Evolutionary conservation across 1,284 basidiomycete genomes (phyloP).

Genomic region (Apiotrichum siamense): DNA sequence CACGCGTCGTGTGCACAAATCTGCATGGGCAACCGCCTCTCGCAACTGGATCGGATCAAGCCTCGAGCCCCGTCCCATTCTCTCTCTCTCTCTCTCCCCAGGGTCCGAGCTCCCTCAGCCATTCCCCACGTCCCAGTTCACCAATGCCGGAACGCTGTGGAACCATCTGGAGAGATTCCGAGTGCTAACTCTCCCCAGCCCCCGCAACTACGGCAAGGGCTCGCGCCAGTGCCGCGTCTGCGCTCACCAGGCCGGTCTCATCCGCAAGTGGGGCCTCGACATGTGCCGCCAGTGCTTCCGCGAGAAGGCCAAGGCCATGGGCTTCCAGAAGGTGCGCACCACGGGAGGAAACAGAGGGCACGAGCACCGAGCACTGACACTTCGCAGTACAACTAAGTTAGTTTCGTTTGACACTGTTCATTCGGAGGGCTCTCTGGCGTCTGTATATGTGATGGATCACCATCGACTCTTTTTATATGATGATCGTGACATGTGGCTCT

Average conservation of each 20-base stretch:
- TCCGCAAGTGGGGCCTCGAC: constrained; percentile 50
- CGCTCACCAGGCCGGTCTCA: constrained; percentile 91
- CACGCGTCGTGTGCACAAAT: too few relatives aligned
- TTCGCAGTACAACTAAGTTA: constrained; percentile 32
- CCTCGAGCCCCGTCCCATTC: neutral
- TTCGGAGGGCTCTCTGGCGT: constrained; percentile 12
- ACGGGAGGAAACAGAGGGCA: neutral
- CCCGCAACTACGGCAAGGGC: constrained; percentile 91
- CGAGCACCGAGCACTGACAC: constrained; percentile 2
- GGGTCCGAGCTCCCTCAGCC: neutral
- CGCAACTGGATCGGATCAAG: too few relatives aligned
- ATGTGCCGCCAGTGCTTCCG: constrained; percentile 74
- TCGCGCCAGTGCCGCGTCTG: constrained; percentile 93
- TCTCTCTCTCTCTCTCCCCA: too few relatives aligned
- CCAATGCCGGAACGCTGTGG: neutral
- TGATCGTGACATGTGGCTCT: neutral
- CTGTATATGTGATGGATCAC: constrained; percentile 19
- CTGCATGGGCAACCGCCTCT: too few relatives aligned
- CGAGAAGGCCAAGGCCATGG: constrained; percentile 84
- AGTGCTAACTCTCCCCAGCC: constrained; percentile 48
- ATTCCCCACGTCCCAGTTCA: neutral
- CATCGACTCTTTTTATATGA: neutral
- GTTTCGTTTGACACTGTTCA: constrained; percentile 9
- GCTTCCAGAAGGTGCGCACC: constrained; percentile 80
- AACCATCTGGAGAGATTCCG: neutral